Base-by-base conservation (phyloP, 176 grass and related monocot genomes). In the Triticum timopheevii region DNA sequence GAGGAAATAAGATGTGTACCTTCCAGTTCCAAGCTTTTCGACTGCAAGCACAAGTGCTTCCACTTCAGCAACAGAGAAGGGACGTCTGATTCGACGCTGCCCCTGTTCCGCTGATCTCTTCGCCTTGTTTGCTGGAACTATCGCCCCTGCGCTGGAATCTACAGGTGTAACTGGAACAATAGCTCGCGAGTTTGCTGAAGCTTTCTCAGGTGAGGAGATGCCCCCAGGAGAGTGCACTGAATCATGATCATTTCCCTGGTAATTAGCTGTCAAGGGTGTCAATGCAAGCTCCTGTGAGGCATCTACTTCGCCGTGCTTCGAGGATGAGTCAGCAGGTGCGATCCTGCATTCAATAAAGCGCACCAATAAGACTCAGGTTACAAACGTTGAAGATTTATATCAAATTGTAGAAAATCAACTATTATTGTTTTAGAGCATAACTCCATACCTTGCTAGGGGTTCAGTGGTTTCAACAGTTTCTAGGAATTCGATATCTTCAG, bases 11-110 rank as follows among this genome's bases (percentile, higher is more conserved):
- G 69, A 33, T 52, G 64, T 72, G 65, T 47, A 99, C 97, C 97
- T 99, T 99, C 97, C 97, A 65, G 97, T 99, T 86, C 97, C 97
- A 81, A 99, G 93, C 82, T 99, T 96, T 88, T 99, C 97, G 7
- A 99, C 97, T 58, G 97, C 92, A 66, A 93, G 88, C 23, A 99
- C 94, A 79, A 99, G 92, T 30, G 97, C 97, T 89, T 99, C 94
- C 47, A 99, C 97, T 88, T 99, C 97, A 5, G 94, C 50, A 85
- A 99, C 94, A 75, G 97, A 94, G 88, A 99, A 99, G 0, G 97
- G 97, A 5, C 97, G 86, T 72, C 97, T 93, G 58, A 97, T 99
- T 34, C 97, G 87, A 76, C 97, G 91, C 40, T 99, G 97, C 76
- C 90, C 90, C 77, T 95, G 93, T 72, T 92, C 91, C 13, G 89